A percentile compares a stretch with the other conserved stretches of the same genome.
These are phyloP conservation scores for Rhododendron williamsianum DNA, from an alignment of 148 eudicot genomes.

Conservation along the genomic window DNA sequence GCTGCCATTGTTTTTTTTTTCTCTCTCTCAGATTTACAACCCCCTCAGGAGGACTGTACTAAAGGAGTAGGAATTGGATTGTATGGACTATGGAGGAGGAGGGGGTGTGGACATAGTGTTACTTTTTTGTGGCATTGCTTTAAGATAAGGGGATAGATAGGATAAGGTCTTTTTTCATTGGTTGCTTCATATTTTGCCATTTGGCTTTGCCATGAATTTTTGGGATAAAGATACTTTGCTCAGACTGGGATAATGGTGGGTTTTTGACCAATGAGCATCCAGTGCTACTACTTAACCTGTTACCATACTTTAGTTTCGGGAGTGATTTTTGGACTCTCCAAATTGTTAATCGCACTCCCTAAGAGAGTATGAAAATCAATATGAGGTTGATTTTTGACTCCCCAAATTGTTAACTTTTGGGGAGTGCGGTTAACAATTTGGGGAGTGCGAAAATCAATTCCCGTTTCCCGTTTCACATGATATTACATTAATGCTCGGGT, in stretches of 20 bases:
- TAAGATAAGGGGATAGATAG: conserved; percentile 66
- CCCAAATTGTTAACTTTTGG: too few relatives aligned
- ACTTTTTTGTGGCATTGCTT: conserved; percentile 43
- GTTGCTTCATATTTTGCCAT: conserved; percentile 44
- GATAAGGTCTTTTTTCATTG: conserved; percentile 59
- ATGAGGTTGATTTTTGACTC: too few relatives aligned
- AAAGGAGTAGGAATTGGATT: conserved; percentile 12
- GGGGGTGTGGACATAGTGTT: conserved; percentile 1
- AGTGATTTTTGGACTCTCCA: too few relatives aligned
- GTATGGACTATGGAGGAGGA: conserved; percentile 22
- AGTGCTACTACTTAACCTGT: background rate
- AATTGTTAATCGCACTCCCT: too few relatives aligned
- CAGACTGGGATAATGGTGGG: background rate
- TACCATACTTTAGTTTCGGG: too few relatives aligned
- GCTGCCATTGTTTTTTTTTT: conserved; percentile 54
- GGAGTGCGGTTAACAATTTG: too few relatives aligned
- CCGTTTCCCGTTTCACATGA: background rate
- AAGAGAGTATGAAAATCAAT: too few relatives aligned
- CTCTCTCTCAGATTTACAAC: background rate
- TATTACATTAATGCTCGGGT: background rate
- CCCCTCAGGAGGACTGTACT: background rate
- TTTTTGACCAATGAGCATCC: background rate
- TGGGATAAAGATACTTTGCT: conserved; percentile 14
- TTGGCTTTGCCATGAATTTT: conserved; percentile 25
- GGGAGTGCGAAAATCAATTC: too few relatives aligned